Base-by-base conservation (phyloP, 192 early-diverging fungal species). In the Rhizophagus sp. region DNA sequence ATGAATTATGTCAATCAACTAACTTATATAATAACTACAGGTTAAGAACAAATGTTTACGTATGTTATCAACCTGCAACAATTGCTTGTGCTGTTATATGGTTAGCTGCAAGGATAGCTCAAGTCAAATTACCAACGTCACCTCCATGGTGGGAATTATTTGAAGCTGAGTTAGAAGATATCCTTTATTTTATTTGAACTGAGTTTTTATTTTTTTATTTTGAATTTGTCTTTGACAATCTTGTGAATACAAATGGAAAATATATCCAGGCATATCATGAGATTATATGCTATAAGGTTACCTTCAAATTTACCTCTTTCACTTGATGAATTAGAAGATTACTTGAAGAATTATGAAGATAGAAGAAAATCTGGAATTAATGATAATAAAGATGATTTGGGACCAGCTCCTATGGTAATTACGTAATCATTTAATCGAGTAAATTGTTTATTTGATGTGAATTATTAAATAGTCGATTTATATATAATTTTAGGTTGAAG, bases 121-220 rank as follows among this genome's bases (percentile, higher is more conserved):
- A 84, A 19, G 86, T 95, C 1, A 81, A 84, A 41, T 84, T 99
- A 62, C 96, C 97, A 3, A 87, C 80, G 13, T 78, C 80, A 19
- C 94, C 96, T 33, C 88, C 94, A 1, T 98, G 96, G 96, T 96
- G 94, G 94, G 86, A 88, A 27, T 85, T 97, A 8, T 95, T 97
- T 87, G 96, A 96, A 75, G 85, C 92, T 11, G 84, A 87, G 15
- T 76, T 88, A 15, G 89, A 92, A 47, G 96, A 98, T 74, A 83
- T 92, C 4, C 63, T 82, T 11, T 47, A 47, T 70, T 65, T 69
- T 27, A 34, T 12, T n/a, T 19, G 15, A 70, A 68, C 34, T 36
- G 4, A 2, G 11, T 76, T 17, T 33, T 33, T 67, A 30, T 33
- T 22, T 68, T 81, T 19, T 61, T 84, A 41, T 85, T n/a, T 82